Base-by-base conservation (phyloP, 371 early-diverging fungal genomes). In the Mortierella sp. region DNA sequence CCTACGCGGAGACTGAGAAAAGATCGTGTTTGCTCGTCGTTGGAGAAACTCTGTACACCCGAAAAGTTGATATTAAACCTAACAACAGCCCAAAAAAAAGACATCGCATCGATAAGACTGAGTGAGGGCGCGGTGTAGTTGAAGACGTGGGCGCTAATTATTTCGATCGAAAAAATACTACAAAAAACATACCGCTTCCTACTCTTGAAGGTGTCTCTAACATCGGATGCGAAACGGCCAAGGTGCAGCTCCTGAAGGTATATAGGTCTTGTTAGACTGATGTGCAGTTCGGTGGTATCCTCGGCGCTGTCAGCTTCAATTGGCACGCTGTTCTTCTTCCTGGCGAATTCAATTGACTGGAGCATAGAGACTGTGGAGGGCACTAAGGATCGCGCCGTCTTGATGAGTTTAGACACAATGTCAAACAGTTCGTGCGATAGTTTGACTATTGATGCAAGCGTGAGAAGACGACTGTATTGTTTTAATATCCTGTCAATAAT, bases 1-100 rank as follows among this genome's bases (percentile, higher is more conserved):
- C 84, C 84, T 2, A 83, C 73, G 1, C 84, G 84, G 13, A 83
- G 73, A 65, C 79, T 79, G 44, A 83, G 50, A 64, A 83, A 83
- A 4, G 84, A 83, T 16, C 84, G 63, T 2, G 84, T 78, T 14
- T 73, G 69, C 19, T 83, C 79, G 3, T 83, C 84, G 39, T 83
- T 83, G 1, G 84, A 68, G 31, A 83, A 83, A 44, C 76, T 66
- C 37, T 83, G 84, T 1, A 83, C 66, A 26, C 79, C 76, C 4
- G 84, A 79, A 55, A 83, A 83, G 2, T 79, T 76, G 9, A 83
- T 2, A 14, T 55, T 79, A 39, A 83, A 81, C 47, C 82, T 79
- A 44, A 5, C 37, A 55, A 29, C n/a, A n/a, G n/a, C 4, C 11
- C 31, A 2, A 34, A 8, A 34, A 34, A 19, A 7, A 19, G 7